These are phyloP conservation scores for Mucor velutinosus DNA, from an alignment of 371 early-diverging fungal species.

Conservation along the genomic window DNA sequence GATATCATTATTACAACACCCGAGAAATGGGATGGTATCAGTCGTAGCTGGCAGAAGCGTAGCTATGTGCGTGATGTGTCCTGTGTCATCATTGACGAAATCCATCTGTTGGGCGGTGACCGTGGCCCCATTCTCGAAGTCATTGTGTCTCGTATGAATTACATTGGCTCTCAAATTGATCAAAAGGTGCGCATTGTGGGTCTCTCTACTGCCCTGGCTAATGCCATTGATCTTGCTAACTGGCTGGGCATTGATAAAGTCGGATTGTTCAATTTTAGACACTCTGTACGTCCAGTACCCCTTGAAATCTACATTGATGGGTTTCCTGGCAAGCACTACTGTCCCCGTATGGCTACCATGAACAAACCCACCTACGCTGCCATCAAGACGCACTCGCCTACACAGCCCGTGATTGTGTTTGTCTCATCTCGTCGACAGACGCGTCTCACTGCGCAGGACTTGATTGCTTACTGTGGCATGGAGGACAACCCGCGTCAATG, in stretches of 20 bases:
- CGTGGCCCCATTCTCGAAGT: conserved; percentile 98
- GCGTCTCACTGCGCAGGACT: conserved; percentile 89
- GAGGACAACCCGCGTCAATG: conserved; percentile 93
- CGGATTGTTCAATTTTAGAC: conserved; percentile 94
- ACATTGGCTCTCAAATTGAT: conserved; percentile 75
- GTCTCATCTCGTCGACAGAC: conserved; percentile 97
- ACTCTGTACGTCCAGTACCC: conserved; percentile 95
- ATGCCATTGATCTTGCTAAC: conserved; percentile 93
- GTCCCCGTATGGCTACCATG: conserved; percentile 97
- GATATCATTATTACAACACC: conserved; percentile 98
- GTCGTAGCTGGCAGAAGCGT: conserved; percentile 88
- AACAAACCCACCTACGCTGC: conserved; percentile 95
- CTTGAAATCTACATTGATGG: conserved; percentile 95
- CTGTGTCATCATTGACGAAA: conserved; percentile 98
- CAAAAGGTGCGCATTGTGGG: conserved; percentile 93
- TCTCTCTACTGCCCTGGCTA: conserved; percentile 97
- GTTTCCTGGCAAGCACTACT: conserved; percentile 93
- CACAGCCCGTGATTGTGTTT: conserved; percentile 95
- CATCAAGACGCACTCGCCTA: conserved; percentile 90
- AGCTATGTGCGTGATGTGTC: conserved; percentile 83
- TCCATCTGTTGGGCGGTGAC: conserved; percentile 96
- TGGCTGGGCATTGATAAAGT: conserved; percentile 90
- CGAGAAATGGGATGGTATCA: conserved; percentile 99
- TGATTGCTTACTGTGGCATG: conserved; percentile 89
- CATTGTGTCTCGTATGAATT: conserved; percentile 97